phyloP scores from a whole-genome alignment of 768 basidiomycete genomes.

The Rossbeevera mucosa region DNA sequence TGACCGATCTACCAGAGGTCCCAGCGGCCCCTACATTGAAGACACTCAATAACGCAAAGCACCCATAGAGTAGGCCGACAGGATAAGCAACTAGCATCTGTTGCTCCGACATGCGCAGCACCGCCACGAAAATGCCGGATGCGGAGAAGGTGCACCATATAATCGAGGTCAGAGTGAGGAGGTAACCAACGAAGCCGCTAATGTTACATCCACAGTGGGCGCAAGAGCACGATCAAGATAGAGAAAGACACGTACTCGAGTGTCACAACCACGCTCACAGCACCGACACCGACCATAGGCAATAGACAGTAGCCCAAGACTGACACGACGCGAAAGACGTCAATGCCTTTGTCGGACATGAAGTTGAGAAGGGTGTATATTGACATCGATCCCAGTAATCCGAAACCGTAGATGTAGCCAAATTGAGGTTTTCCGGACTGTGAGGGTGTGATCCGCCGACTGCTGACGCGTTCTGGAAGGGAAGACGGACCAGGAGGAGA shows the following conservation, averaged over 20 bases:
- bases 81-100: constrained; percentile 95
- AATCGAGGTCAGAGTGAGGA: constrained; percentile 77
- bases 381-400: constrained; percentile 86
- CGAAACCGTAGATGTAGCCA: constrained; percentile 97
- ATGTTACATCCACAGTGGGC: constrained; percentile 2
- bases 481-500: constrained; percentile 75
- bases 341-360: constrained; percentile 94
- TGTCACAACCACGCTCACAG: constrained; percentile 79
- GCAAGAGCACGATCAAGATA: not conserved
- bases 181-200: constrained; percentile 81
- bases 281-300: constrained; percentile 93
- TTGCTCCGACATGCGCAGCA: constrained; percentile 93
- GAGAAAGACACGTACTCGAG: constrained; percentile 65
- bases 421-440: constrained; percentile 99
- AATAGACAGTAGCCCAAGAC: constrained; percentile 95
- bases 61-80: constrained; percentile 88
- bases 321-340: constrained; percentile 90
- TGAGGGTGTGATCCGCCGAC: not conserved
- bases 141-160: constrained; percentile 97
- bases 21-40: too few relatives aligned
- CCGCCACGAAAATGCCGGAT: constrained; percentile 92
- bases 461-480: not conserved
- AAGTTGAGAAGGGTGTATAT: constrained; percentile 94
- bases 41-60: constrained; percentile 89
- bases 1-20: too few relatives aligned